phyloP scores from a whole-genome alignment of 139 green algal species.

The Tetratostichococcus sp. region DNA sequence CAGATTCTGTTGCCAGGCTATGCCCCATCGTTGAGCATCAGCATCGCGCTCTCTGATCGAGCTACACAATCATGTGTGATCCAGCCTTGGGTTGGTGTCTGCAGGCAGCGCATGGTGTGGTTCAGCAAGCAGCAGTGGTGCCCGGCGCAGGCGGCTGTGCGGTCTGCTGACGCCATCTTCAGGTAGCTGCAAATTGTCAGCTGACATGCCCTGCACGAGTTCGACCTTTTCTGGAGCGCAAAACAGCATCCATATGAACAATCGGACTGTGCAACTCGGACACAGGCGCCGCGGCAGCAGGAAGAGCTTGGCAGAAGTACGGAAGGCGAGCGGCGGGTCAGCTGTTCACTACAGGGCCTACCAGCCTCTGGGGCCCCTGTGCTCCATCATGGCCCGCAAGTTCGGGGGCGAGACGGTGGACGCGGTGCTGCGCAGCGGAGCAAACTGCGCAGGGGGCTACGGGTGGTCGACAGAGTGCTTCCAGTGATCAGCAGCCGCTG shows the following conservation, averaged over 20 bases:
- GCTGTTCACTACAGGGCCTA: background rate
- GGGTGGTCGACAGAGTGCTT: background rate
- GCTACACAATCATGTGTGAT: background rate
- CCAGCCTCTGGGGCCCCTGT: slow-evolving; percentile 2
- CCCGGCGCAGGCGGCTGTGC: background rate
- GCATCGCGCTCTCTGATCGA: background rate
- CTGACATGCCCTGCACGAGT: too few species aligned
- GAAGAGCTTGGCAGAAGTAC: background rate
- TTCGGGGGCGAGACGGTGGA: background rate
- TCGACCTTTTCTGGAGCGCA: too few species aligned
- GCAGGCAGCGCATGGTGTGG: background rate
- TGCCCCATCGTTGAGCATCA: background rate
- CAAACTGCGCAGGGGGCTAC: background rate
- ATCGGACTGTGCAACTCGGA: too few species aligned
- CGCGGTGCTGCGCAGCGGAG: background rate
- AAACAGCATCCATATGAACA: too few species aligned
- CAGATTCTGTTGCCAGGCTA: too few species aligned
- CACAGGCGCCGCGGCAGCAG: background rate
- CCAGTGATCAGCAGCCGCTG: too few species aligned
- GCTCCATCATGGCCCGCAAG: slow-evolving; percentile 17
- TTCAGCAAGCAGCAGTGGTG: background rate
- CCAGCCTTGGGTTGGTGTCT: background rate
- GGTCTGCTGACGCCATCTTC: slow-evolving; percentile 1
- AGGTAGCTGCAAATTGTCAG: background rate
- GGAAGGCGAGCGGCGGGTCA: too few species aligned